phyloP scores from a whole-genome alignment of 352 stramenopile genomes.

The Phytophthora ramorum region DNA sequence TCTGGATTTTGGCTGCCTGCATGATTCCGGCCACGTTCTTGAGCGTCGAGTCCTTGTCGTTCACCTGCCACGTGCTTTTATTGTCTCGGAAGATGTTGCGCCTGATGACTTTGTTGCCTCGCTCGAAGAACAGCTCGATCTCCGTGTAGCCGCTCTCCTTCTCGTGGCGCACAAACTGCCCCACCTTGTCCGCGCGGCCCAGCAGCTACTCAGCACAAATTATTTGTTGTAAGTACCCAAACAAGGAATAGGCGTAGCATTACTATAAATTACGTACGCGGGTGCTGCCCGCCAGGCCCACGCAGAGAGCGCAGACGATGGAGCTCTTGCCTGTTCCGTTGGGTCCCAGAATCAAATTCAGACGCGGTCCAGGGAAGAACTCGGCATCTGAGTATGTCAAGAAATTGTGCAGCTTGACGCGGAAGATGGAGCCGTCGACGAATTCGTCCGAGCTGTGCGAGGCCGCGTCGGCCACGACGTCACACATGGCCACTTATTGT shows the following conservation, averaged over 20 bases:
- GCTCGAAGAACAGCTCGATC: slow-evolving; percentile 94
- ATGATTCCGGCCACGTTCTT: slow-evolving; percentile 86
- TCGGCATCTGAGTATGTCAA: slow-evolving; percentile 93
- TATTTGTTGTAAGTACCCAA: neutral
- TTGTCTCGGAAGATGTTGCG: slow-evolving; percentile 93
- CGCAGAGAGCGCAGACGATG: slow-evolving; percentile 97
- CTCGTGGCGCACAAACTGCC: slow-evolving; percentile 91
- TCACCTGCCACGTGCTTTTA: slow-evolving; percentile 83
- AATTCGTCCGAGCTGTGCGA: slow-evolving; percentile 66
- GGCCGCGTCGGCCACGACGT: slow-evolving; percentile 29
- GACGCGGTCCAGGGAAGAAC: slow-evolving; percentile 90
- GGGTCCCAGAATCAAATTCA: slow-evolving; percentile 98
- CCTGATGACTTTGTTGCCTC: slow-evolving; percentile 84
- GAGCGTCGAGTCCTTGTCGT: slow-evolving; percentile 72
- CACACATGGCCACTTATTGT: slow-evolving; percentile 14
- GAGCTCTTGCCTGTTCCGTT: slow-evolving; percentile 96
- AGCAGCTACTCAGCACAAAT: slow-evolving; percentile 70
- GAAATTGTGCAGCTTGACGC: slow-evolving; percentile 95
- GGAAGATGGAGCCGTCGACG: slow-evolving; percentile 89
- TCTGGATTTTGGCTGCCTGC: slow-evolving; percentile 92
- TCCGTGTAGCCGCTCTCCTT: slow-evolving; percentile 88
- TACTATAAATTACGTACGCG: slow-evolving; percentile 56
- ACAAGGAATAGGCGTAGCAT: neutral
- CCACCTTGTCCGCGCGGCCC: slow-evolving; percentile 93
- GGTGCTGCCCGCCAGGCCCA: slow-evolving; percentile 95